Evolutionary conservation across 2,329 filamentous ascomycete species (phyloP), one percentile per base, ranked within the genome.

Genomic region (Alternaria triticimaculans): DNA sequence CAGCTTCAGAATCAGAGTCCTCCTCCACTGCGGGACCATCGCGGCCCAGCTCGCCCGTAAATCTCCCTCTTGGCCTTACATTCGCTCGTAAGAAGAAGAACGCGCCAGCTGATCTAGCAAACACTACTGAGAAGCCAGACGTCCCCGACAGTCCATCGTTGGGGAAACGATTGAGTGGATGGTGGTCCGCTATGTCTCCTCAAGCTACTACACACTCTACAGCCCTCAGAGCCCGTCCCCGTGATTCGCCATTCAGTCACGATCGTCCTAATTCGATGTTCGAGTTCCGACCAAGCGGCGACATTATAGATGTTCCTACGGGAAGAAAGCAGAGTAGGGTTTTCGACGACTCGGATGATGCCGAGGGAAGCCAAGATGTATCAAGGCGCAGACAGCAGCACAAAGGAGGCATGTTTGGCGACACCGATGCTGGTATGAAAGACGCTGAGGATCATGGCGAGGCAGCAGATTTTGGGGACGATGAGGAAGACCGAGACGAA

Each of bases 321-420:
- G 69, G 58, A 37, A 63, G 55, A 50, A 62, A 68, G 60, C 63
- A 41, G 73, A 83, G 80, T 56, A 73, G 80, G 15, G 83, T 85
- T 0, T 84, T 86, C 66, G 81, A 81, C 55, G 82, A 84, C 28
- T 57, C 51, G 63, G 83, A 84, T 62, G 66, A 67, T 14, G 68
- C 68, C 12, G 68, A 66, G 8, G 57, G 46, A 7, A 25, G n/a
- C 5, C 45, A 18, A 11, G 45, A 20, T 33, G 30, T 18, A 10
- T 58, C 50, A 12, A 51, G 60, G 25, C 59, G 64, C 3, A 45
- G 56, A 15, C 55, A 55, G 28, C 65, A 66, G 26, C 63, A 67
- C 20, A 50, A 54, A 49, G 61, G 60, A 8, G 56, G 63, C 15
- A 45, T 21, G 5, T 53, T 66, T 26, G 65, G 65, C 4, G 65